These are phyloP conservation scores for Cytospora schulzeri DNA, from an alignment of 2,329 filamentous ascomycete genomes.

Conservation along the genomic window DNA sequence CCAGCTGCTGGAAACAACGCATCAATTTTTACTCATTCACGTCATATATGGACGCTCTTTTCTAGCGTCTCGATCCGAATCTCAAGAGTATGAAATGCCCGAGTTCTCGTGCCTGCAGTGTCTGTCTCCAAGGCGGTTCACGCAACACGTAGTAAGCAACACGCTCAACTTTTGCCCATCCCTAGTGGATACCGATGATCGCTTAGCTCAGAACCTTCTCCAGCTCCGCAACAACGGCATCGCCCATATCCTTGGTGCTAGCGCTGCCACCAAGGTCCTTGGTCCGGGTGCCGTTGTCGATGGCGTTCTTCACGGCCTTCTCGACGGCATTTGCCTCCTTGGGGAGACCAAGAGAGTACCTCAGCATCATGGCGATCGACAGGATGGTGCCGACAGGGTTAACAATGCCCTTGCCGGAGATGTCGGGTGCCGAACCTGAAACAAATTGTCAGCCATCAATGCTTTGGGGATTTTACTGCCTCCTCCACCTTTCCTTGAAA, in stretches of 20 bases:
- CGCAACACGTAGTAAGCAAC: background rate
- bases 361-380: constrained; percentile 92
- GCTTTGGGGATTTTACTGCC: background rate
- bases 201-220: constrained; percentile 61
- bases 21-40: constrained; percentile 19
- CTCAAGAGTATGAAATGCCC: background rate
- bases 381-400: constrained; percentile 92
- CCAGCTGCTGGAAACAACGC: background rate
- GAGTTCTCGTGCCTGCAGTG: background rate
- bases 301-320: constrained; percentile 74
- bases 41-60: background rate
- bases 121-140: background rate
- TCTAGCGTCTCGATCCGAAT: background rate
- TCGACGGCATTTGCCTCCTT: constrained; percentile 79
- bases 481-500: background rate
- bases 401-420: constrained; percentile 87
- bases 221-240: constrained; percentile 77
- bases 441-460: constrained; percentile 6
- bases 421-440: constrained; percentile 84
- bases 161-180: background rate
- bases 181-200: background rate
- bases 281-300: constrained; percentile 78
- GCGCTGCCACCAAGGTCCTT: constrained; percentile 81
- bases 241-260: constrained; percentile 73
- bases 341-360: constrained; percentile 83